phyloP scores from a whole-genome alignment of 345 rosid genomes.

The Turritis glabra region DNA sequence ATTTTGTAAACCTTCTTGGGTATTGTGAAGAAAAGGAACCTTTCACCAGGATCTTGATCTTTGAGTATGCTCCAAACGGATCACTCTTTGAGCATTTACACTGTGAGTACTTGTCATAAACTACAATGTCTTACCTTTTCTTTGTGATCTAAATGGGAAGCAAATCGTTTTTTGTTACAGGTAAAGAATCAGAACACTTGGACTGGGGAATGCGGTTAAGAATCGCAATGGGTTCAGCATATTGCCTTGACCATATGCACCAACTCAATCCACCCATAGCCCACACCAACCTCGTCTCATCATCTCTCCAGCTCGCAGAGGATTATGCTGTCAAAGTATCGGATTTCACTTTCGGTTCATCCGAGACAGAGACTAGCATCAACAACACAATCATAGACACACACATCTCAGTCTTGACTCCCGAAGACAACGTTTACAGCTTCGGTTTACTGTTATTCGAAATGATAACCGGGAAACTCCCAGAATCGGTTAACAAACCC shows the following conservation, averaged over 20 bases:
- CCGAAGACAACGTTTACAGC: slow-evolving; percentile 58
- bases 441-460: slow-evolving; percentile 79
- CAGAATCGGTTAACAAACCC: slow-evolving; percentile 43
- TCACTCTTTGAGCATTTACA: slow-evolving; percentile 92
- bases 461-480: slow-evolving; percentile 75
- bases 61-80: slow-evolving; percentile 96
- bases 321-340: slow-evolving; percentile 90
- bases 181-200: slow-evolving; percentile 85
- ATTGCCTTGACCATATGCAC: slow-evolving; percentile 89
- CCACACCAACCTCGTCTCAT: slow-evolving; percentile 64
- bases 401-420: slow-evolving; percentile 25
- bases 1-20: slow-evolving; percentile 88
- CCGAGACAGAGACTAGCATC: slow-evolving; percentile 40
- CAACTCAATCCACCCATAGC: slow-evolving; percentile 64
- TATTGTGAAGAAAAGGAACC: slow-evolving; percentile 81
- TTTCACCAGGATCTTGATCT: slow-evolving; percentile 96
- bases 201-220: slow-evolving; percentile 85
- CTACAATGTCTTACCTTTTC: background rate
- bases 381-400: slow-evolving; percentile 36
- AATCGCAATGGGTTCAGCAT: slow-evolving; percentile 82
- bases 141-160: slow-evolving; percentile 1
- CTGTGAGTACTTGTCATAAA: slow-evolving; percentile 41
- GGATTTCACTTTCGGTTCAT: slow-evolving; percentile 64
- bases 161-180: slow-evolving; percentile 41
- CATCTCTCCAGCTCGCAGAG: slow-evolving; percentile 72